Base-by-base conservation (phyloP, 1,139 yeast species). In the Hansenula anomala region DNA sequence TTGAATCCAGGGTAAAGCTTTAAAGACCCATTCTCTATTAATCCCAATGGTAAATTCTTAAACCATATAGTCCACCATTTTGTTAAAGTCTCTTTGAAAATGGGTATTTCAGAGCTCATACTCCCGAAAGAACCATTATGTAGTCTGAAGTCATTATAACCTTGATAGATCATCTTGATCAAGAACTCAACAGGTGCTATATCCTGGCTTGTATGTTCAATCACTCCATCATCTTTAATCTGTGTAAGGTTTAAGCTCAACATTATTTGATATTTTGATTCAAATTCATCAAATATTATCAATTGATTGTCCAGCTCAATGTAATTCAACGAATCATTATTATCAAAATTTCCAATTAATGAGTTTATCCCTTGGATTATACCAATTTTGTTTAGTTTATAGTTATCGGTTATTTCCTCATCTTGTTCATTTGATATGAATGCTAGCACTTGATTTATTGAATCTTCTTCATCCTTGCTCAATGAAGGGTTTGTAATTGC, bases 351-450 rank as follows among this genome's bases (percentile, higher is more conserved):
- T 9, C 46, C 40, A 0, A 57, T 54, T 30, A 66, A 56, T 3
- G 57, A 51, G 52, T 59, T 54, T 25, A 64, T 51, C 0, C 68
- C 71, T 39, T 64, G 64, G 6, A 66, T 51, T 14, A 66, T 48
- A 4, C 72, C 70, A 23, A 66, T 51, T 25, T 53, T 54, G 16
- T 63, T 46, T 29, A 64, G 42, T 45, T 59, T 59, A 9, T 56
- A 61, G 43, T 64, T 57, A 13, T 32, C 25, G 6, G 22, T 6
- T 20, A 20, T 6, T 8, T 23, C 28, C 19, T 46, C 39, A 4
- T 33, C 27, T 7, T 36, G 36, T 11, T 23, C 34, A 3, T 45
- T 42, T 13, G 8, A 7, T 14, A 40, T 29, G 16, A 42, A 41
- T 17, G 47, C 34, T 18, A 41, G 28, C 1, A 46, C 22, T 17